These are phyloP conservation scores for Solanum tacnaense DNA, from an alignment of 257 asterid species.

Conservation along the genomic window DNA sequence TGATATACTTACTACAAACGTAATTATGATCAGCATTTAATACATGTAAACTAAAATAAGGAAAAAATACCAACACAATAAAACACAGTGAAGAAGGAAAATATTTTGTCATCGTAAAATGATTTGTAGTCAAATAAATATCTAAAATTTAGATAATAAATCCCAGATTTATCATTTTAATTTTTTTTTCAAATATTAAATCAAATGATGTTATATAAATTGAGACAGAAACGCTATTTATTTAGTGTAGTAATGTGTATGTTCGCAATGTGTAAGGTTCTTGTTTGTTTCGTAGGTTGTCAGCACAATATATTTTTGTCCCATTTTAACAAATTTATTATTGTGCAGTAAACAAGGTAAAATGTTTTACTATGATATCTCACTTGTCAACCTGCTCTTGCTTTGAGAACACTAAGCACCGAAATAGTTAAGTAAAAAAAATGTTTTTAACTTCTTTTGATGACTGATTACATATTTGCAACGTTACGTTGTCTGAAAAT, in stretches of 20 bases:
- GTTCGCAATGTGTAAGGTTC: not conserved
- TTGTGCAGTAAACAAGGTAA: not conserved
- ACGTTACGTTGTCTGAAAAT: not conserved
- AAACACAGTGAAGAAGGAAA: not conserved
- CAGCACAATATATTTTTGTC: not conserved
- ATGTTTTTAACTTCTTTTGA: not conserved
- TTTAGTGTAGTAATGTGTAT: not conserved
- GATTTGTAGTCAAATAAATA: no score
- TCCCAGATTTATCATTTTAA: no score
- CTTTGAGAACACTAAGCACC: not conserved
- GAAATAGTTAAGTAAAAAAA: not conserved
- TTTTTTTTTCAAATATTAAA: not conserved
- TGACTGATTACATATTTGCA: not conserved
- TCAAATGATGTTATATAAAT: accelerated
- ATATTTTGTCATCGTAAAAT: not conserved
- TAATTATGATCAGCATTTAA: not conserved
- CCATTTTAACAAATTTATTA: not conserved
- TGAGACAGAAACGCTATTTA: not conserved
- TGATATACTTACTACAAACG: not conserved
- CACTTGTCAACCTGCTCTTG: not conserved
- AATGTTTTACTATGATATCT: not conserved
- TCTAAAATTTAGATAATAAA: not conserved
- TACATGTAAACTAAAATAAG: not conserved
- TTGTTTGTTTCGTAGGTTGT: conserved; percentile 8
- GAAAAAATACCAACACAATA: not conserved